Evolutionary conservation across 2,329 filamentous ascomycete species (phyloP).

Genomic region (Pseudocercospora musae): DNA sequence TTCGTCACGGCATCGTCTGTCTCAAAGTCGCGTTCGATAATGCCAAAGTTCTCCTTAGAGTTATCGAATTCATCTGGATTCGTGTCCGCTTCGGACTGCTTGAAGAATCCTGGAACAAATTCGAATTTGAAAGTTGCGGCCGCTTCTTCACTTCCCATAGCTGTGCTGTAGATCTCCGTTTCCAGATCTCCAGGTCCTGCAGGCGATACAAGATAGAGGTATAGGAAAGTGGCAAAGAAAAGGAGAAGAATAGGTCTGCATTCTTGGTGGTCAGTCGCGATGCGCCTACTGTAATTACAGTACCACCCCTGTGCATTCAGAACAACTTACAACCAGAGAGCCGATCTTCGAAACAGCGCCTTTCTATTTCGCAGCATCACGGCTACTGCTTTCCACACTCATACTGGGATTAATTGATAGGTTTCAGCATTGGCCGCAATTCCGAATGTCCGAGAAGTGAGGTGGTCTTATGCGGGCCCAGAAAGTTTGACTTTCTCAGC

Average conservation of each 20-base stretch:
- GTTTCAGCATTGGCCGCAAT: not conserved
- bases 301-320: not conserved
- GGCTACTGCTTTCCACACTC: not conserved
- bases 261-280: not conserved
- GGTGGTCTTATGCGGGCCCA: not conserved
- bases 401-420: not conserved
- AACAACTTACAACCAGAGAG: not conserved
- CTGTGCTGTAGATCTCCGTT: not conserved
- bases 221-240: not conserved
- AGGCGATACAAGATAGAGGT: not conserved
- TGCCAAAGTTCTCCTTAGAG: conserved; percentile 44
- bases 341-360: not conserved
- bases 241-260: not conserved
- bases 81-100: conserved; percentile 50
- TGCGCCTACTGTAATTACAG: not conserved
- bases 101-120: conserved; percentile 48
- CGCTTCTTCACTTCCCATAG: conserved; percentile 13
- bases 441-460: not conserved
- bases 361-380: conserved; percentile 1
- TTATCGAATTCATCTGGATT: conserved; percentile 49
- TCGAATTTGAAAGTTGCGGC: conserved; percentile 23
- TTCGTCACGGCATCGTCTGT: conserved; percentile 26
- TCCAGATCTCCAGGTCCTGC: not conserved
- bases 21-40: conserved; percentile 46
- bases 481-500: not conserved